These are phyloP conservation scores for Epipyxis sp. DNA, from an alignment of 108 stramenopile genomes.

Conservation along the genomic window DNA sequence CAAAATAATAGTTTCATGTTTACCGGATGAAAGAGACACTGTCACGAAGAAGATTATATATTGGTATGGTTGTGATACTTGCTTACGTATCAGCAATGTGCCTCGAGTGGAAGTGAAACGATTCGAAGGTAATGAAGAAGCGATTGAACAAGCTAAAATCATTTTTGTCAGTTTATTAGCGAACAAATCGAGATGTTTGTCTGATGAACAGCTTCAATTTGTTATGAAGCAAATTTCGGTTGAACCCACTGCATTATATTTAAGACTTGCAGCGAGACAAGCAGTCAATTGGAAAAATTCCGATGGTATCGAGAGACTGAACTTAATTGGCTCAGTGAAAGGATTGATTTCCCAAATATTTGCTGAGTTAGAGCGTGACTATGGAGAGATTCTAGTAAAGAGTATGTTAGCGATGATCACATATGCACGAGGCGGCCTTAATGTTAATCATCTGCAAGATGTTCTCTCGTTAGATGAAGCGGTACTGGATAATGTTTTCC, in stretches of 20 bases:
- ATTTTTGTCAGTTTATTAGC: background rate
- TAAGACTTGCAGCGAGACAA: background rate
- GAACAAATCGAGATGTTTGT: background rate
- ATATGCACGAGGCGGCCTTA: background rate
- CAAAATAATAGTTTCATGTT: background rate
- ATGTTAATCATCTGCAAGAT: background rate
- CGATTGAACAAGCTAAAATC: background rate
- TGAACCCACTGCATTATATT: slow-evolving; percentile 14
- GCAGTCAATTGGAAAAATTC: slow-evolving; percentile 3
- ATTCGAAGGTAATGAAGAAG: background rate
- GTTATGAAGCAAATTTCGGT: background rate
- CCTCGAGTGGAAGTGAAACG: background rate
- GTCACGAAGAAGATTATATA: background rate
- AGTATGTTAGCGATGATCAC: background rate
- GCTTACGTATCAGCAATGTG: background rate
- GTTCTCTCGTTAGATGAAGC: background rate
- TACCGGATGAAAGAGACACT: slow-evolving; percentile 9
- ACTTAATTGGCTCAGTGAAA: background rate
- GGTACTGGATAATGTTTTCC: background rate
- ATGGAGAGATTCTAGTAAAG: background rate
- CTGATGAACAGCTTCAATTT: background rate
- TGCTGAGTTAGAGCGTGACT: background rate
- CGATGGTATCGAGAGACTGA: background rate
- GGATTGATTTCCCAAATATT: slow-evolving; percentile 13
- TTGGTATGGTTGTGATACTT: slow-evolving; percentile 6